Base-by-base conservation (phyloP, 2,329 filamentous ascomycete species). In the Colletotrichum sojae region DNA sequence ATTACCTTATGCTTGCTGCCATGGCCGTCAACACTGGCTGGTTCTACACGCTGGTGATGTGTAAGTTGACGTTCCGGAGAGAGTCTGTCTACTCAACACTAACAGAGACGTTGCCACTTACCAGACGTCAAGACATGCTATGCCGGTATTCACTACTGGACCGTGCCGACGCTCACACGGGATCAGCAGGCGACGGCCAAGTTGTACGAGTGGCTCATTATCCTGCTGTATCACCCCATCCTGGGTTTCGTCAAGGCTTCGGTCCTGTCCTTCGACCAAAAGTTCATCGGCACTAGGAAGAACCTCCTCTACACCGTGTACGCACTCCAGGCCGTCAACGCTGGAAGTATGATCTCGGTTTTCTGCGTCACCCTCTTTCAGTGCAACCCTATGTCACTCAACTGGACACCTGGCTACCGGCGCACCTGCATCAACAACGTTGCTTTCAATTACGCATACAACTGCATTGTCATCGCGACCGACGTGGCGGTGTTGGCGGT, bases 221-320 rank as follows among this genome's bases (percentile, higher is more conserved):
- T 72, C 62, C 48, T 71, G 20, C 67, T 71, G 18, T 71, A 72
- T 54, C 69, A 72, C 51, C 71, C 69, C 2, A 63, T 72, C 56
- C 69, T 71, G 46, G 69, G 64, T 25, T 75, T 85, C 6, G 79
- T 84, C 66, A 85, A 84, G 73, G 77, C 79, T 2, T 84, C 83
- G 0, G 76, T 84, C 20, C 77, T 85, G 4, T 67, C 84, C 22
- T 83, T 84, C 66, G 76, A 84, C 18, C 76, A 82, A 22, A 81
- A 81, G 0, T 76, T 84, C 3, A 77, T 79, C 58, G 73, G 79
- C 52, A 74, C 80, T 58, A 82, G 81, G 63, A 73, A 56, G 36
- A 76, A 68, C 22, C 74, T 82, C 2, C 74, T 76, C 36, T 71
- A 75, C 3, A 74, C 75, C 43, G 78, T 80, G 58, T 48, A 76